Evolutionary conservation across 495 filamentous ascomycete genomes (phyloP).

Genomic region (Lasiosphaeriaceae sp.): DNA sequence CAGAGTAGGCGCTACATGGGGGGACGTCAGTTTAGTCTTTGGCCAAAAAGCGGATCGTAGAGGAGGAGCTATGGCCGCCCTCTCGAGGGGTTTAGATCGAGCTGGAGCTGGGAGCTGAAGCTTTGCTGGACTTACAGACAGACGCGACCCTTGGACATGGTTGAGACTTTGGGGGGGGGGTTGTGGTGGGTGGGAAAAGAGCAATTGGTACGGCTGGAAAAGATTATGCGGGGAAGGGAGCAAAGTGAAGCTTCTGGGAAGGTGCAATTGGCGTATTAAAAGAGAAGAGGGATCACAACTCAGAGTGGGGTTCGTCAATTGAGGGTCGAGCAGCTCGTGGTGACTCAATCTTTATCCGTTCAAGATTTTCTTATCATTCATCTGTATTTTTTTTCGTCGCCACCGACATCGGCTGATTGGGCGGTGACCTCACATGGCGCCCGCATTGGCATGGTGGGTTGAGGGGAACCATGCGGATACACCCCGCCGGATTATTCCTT

Average conservation of each 20-base stretch:
- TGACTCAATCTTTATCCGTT: neutral
- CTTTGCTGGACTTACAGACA: constrained; percentile 39
- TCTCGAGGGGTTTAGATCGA: neutral
- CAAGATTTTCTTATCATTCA: neutral
- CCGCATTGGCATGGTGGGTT: neutral
- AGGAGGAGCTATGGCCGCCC: neutral
- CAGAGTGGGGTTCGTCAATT: too few relatives aligned
- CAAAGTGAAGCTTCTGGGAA: neutral
- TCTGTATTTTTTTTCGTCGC: neutral
- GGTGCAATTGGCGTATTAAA: neutral
- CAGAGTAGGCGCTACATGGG: constrained; percentile 40
- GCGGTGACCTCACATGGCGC: neutral
- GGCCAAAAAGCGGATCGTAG: neutral
- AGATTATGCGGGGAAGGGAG: too few relatives aligned
- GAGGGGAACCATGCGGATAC: neutral
- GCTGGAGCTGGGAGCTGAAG: too few relatives aligned
- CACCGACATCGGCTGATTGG: neutral
- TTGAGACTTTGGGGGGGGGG: constrained; percentile 1
- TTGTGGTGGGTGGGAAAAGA: neutral
- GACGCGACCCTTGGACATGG: constrained; percentile 42
- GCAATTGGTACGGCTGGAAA: too few relatives aligned
- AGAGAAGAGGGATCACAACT: neutral
- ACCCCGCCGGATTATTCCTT: neutral
- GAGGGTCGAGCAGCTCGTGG: neutral
- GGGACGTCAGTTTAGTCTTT: constrained; percentile 11